Evolutionary conservation across 257 asterid genomes (phyloP).

Genomic region (Solanum paucissectum): DNA sequence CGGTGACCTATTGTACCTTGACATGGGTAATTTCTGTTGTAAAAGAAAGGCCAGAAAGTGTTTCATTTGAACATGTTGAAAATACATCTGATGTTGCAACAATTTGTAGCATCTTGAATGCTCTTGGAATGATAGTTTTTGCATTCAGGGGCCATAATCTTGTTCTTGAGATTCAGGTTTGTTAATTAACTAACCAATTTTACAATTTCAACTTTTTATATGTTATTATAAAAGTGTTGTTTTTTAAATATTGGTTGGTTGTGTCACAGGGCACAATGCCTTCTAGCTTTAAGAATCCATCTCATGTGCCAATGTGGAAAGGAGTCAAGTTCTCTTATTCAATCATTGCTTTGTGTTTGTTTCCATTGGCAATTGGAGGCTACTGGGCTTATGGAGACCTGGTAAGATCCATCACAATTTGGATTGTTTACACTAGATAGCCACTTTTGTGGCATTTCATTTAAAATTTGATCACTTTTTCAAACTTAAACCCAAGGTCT

Average conservation of each 20-base stretch:
- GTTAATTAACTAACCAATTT: not conserved
- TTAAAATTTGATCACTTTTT: not conserved
- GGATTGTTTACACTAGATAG: not conserved
- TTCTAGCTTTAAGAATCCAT: constrained; percentile 50
- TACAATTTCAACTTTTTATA: not conserved
- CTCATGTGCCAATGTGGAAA: constrained; percentile 81
- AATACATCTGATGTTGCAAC: constrained; percentile 29
- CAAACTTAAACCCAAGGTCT: not conserved
- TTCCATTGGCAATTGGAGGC: constrained; percentile 79
- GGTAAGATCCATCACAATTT: constrained; percentile 17
- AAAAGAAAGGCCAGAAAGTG: constrained; percentile 35
- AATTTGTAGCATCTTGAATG: constrained; percentile 47
- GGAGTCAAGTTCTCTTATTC: constrained; percentile 59
- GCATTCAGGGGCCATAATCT: constrained; percentile 91
- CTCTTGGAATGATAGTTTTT: constrained; percentile 75
- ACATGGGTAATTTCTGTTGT: constrained; percentile 57
- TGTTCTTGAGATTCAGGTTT: constrained; percentile 75
- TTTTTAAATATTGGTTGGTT: not conserved
- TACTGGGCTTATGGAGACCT: constrained; percentile 81
- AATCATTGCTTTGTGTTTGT: constrained; percentile 62
- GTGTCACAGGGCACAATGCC: constrained; percentile 80
- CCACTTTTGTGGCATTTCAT: not conserved
- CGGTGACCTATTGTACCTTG: constrained; percentile 60
- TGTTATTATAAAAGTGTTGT: not conserved
- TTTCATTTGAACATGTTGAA: constrained; percentile 31